phyloP scores from a whole-genome alignment of 225 moss, liverwort and hornwort species.

The Asterella californica region DNA sequence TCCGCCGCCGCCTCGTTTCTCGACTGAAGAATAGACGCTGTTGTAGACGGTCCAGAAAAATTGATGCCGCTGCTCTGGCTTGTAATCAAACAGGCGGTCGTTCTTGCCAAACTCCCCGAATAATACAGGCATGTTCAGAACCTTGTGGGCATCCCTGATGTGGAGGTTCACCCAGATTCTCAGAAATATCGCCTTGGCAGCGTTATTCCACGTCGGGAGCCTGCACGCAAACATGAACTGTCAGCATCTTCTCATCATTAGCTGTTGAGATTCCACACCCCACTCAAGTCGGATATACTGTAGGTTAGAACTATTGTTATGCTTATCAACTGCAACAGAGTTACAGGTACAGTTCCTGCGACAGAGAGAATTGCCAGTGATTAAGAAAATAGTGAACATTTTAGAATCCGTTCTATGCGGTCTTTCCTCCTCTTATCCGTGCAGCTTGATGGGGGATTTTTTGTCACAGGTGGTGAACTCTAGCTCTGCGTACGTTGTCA shows the following conservation, averaged over 20 bases:
- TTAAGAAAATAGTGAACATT: no score
- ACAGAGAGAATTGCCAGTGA: background rate
- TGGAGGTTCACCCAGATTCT: conserved; percentile 50
- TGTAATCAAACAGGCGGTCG: conserved; percentile 34
- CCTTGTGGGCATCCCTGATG: conserved; percentile 40
- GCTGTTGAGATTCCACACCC: background rate
- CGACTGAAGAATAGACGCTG: conserved; percentile 44
- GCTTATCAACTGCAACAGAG: no score
- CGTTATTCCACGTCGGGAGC: conserved; percentile 35
- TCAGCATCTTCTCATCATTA: background rate
- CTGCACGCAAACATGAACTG: conserved; percentile 24
- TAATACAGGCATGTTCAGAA: conserved; percentile 50
- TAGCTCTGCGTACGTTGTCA: no score
- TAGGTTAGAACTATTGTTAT: no score
- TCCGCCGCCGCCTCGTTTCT: conserved; percentile 39
- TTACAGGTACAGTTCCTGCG: no score
- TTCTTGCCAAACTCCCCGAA: conserved; percentile 64
- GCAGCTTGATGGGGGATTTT: no score
- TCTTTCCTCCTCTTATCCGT: no score
- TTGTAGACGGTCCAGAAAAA: conserved; percentile 50
- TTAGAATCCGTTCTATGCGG: no score
- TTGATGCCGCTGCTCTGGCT: conserved; percentile 27
- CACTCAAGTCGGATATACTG: no score
- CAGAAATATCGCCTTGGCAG: conserved; percentile 41
- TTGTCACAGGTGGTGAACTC: no score